A percentile compares a stretch with the other conserved stretches of the same genome.
phyloP scores from a whole-genome alignment of 1,284 basidiomycete species.

The Schizophyllum commune region DNA sequence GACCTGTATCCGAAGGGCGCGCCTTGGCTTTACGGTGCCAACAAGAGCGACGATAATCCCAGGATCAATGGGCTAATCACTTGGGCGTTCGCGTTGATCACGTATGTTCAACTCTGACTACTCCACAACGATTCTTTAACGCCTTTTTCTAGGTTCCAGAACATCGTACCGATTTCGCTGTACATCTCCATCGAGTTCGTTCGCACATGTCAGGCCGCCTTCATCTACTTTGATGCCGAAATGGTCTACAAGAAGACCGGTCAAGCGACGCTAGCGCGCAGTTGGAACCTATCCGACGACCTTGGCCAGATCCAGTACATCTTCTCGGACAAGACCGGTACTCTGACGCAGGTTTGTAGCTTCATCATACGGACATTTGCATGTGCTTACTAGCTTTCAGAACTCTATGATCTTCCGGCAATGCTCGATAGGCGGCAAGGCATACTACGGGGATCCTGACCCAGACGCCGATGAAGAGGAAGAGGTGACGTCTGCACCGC shows the following conservation, averaged over 20 bases:
- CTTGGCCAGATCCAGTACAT: conserved; percentile 93
- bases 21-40: conserved; percentile 76
- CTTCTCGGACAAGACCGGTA: conserved; percentile 99
- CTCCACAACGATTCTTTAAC: not conserved
- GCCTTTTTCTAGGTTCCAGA: conserved; percentile 55
- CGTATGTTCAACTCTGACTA: conserved; percentile 40
- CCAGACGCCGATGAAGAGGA: conserved; percentile 24
- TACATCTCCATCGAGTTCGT: conserved; percentile 96
- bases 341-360: conserved; percentile 70
- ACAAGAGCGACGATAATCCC: conserved; percentile 74
- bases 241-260: conserved; percentile 74
- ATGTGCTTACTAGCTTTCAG: conserved; percentile 28
- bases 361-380: not conserved
- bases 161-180: conserved; percentile 93
- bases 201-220: conserved; percentile 78
- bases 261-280: conserved; percentile 77
- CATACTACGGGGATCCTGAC: conserved; percentile 66
- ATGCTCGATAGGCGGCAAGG: conserved; percentile 82
- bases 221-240: conserved; percentile 90
- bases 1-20: conserved; percentile 60
- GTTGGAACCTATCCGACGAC: conserved; percentile 97
- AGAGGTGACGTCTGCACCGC: conserved; percentile 7
- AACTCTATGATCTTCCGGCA: conserved; percentile 96
- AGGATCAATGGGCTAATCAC: conserved; percentile 89
- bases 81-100: conserved; percentile 86